These are phyloP conservation scores for Vigna nakashimae DNA, from an alignment of 306 rosid genomes.

Conservation along the genomic window DNA sequence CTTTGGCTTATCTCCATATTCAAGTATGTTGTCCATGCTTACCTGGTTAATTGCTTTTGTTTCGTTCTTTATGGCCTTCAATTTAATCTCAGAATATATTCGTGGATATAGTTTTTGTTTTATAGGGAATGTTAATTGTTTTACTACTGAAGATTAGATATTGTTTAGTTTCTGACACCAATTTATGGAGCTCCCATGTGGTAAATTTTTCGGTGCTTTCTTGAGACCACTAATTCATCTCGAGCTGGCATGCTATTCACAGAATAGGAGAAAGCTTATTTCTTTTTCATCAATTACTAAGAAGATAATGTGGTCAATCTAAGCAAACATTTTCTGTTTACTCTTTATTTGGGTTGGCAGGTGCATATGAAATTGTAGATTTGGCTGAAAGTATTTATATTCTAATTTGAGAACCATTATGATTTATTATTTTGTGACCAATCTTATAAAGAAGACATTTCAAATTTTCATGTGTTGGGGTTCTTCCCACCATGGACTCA, in stretches of 20 bases:
- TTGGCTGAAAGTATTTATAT: conserved; percentile 14
- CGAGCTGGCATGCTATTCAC: not conserved
- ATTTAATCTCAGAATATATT: not conserved
- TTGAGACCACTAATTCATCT: conserved; percentile 18
- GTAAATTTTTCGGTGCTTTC: not conserved
- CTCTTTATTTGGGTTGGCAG: conserved; percentile 1
- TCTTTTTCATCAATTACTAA: conserved; percentile 4
- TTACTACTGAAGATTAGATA: conserved; percentile 15
- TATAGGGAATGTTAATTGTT: not conserved
- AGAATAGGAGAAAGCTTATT: conserved; percentile 10
- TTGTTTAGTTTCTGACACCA: conserved; percentile 14
- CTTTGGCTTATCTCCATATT: conserved; percentile 84
- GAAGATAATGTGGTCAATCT: conserved; percentile 1
- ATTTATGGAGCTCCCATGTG: not conserved
- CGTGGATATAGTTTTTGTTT: not conserved
- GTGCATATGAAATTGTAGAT: not conserved
- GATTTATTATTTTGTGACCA: conserved; percentile 8
- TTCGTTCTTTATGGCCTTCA: conserved; percentile 5
- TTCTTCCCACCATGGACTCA: not conserved
- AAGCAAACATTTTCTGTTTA: conserved; percentile 1
- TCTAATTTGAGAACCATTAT: not conserved
- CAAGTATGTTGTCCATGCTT: conserved; percentile 61
- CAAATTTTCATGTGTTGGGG: not conserved
- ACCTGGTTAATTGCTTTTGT: conserved; percentile 13
- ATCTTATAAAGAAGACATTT: not conserved